Evolutionary conservation across 345 rosid genomes (phyloP).

Genomic region (Odontarrhena argentea): DNA sequence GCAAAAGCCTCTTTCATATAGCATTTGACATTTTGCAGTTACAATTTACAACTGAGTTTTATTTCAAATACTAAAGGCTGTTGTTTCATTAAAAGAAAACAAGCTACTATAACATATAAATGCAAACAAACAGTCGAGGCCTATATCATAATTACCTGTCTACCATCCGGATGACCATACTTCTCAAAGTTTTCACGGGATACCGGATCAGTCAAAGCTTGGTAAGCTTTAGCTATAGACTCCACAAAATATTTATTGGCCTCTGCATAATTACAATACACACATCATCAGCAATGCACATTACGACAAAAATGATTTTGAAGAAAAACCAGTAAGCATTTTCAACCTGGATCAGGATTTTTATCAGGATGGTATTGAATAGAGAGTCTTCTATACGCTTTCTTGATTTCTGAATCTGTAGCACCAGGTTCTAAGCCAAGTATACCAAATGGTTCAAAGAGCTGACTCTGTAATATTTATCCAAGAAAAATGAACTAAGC

Average conservation of each 20-base stretch:
- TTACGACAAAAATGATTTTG: conserved; percentile 4
- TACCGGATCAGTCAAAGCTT: conserved; percentile 88
- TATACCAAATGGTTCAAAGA: conserved; percentile 85
- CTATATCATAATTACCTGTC: conserved; percentile 58
- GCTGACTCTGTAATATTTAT: conserved; percentile 57
- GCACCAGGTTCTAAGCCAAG: conserved; percentile 85
- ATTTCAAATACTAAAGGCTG: neutral
- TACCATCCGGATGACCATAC: conserved; percentile 99
- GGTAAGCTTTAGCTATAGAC: conserved; percentile 93
- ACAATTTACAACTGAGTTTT: neutral
- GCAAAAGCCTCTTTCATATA: neutral
- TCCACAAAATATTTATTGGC: conserved; percentile 85
- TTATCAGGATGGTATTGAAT: conserved; percentile 85
- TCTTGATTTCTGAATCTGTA: conserved; percentile 74
- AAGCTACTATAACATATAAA: neutral
- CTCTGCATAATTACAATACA: conserved; percentile 50
- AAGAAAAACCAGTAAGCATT: conserved; percentile 37
- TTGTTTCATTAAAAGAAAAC: neutral
- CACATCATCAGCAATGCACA: neutral
- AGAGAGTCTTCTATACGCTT: conserved; percentile 74
- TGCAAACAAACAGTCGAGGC: neutral
- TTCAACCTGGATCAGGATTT: conserved; percentile 87
- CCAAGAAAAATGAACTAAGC: conserved; percentile 13
- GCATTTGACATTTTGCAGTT: neutral
- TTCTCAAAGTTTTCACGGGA: conserved; percentile 97